Evolutionary conservation across 2,329 filamentous ascomycete genomes (phyloP), one percentile per base, ranked within the genome.

Genomic region (Colletotrichum lindemuthianum): DNA sequence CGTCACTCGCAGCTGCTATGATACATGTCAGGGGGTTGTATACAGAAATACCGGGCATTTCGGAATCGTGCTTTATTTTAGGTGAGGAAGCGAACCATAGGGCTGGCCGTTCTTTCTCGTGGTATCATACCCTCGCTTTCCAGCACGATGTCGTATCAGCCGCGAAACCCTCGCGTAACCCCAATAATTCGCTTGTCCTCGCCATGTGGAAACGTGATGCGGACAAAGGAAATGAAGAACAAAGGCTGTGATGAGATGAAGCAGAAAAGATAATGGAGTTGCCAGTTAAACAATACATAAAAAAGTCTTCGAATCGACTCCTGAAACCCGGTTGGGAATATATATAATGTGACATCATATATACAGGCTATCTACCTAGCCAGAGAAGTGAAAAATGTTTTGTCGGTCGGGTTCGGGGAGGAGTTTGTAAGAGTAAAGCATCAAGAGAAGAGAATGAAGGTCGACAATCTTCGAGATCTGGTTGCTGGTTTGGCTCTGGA

Each of bases 311-410:
- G 10, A 52, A 32, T 57, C 41, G 36, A 67, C 65, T 65, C 56
- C 56, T 58, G 51, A 65, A 66, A 61, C 68, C 68, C 67, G 55
- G 36, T 65, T 60, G 63, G 60, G 65, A 68, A 68, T 69, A 70
- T 70, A 69, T 69, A 69, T 70, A 69, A 69, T 67, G 54, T 64
- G 48, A 64, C 53, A 64, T 63, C 67, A 60, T 72, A 72, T 72
- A 70, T 69, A 71, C 70, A 72, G 69, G 69, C 69, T 65, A 71
- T 67, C 67, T 64, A 66, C 52, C 51, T 65, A 65, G 65, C 67
- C 64, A 63, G 60, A 63, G 60, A 65, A 64, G 53, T 58, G 65
- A 58, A 57, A 36, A 48, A 43, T 32, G 11, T 41, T 63, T 65
- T 48, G 48, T 59, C 32, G 51, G 59, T 57, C 51, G 41, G 58